Conservation (phyloP, 2,329 filamentous ascomycete genomes). For the Achaetomium macrosporum region DNA sequence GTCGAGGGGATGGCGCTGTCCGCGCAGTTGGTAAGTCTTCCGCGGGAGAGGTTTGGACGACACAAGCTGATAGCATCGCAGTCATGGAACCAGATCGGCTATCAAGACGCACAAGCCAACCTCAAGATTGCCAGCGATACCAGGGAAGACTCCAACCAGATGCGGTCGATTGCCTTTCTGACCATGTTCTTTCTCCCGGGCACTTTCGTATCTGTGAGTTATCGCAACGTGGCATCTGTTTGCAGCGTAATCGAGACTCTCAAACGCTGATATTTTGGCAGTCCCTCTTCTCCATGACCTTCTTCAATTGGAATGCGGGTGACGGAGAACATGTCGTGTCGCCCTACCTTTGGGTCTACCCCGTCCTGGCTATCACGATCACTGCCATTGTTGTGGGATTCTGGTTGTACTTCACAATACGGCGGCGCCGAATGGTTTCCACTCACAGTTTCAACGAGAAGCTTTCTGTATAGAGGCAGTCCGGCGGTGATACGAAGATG, state of each 20-base stretch:
- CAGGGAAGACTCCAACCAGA: slow-evolving; percentile 18
- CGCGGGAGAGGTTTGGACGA: neutral
- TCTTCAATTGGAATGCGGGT: slow-evolving; percentile 14
- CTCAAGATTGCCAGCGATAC: slow-evolving; percentile 15
- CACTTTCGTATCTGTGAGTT: slow-evolving; percentile 32
- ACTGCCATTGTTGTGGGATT: neutral
- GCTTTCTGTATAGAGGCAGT: neutral
- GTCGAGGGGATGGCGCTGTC: slow-evolving; percentile 19
- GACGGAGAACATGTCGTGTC: neutral
- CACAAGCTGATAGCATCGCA: neutral
- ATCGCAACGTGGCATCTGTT: neutral
- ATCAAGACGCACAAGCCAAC: slow-evolving; percentile 16
- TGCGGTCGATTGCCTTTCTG: slow-evolving; percentile 35
- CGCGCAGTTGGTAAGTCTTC: slow-evolving; percentile 15
- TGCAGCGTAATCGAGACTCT: too few species aligned
- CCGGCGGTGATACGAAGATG: too few species aligned
- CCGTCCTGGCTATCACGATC: slow-evolving; percentile 1
- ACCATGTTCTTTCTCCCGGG: slow-evolving; percentile 37
- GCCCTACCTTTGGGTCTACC: slow-evolving; percentile 5
- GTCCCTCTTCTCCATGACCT: slow-evolving; percentile 17
- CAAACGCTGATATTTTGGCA: neutral
- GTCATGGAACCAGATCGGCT: slow-evolving; percentile 20
- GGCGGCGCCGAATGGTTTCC: neutral
- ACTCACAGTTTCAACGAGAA: neutral
- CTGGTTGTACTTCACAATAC: slow-evolving; percentile 1